Evolutionary conservation across 208 protist species (phyloP).

Genomic region (Trypanosoma congolense): DNA sequence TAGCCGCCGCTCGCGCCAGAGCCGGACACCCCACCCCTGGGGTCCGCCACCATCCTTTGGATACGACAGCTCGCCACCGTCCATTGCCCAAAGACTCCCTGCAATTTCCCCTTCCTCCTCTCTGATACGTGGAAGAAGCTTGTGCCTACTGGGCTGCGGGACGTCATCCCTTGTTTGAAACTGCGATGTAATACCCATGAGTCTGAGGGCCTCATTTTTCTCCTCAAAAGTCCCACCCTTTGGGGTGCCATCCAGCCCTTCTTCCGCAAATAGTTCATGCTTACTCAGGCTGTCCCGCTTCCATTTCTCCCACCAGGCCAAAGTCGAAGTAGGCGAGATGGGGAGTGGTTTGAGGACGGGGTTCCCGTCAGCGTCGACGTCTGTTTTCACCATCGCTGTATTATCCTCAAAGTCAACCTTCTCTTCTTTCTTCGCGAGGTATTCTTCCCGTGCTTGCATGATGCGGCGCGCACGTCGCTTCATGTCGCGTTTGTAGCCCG

Average conservation of each 20-base stretch:
- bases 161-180: conserved; percentile 63
- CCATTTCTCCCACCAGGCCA: conserved; percentile 86
- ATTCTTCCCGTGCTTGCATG: conserved; percentile 87
- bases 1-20: conserved; percentile 80
- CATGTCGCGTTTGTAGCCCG: conserved; percentile 90
- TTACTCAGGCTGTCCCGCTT: conserved; percentile 70
- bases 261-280: conserved; percentile 81
- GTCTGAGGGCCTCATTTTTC: conserved; percentile 78
- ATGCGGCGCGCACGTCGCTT: conserved; percentile 89
- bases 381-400: conserved; percentile 10
- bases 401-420: conserved; percentile 27
- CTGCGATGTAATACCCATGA: conserved; percentile 70
- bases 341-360: conserved; percentile 41
- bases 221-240: conserved; percentile 75
- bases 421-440: conserved; percentile 65
- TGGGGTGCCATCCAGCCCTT: conserved; percentile 75
- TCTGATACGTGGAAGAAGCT: conserved; percentile 62
- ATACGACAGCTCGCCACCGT: conserved; percentile 84
- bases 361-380: conserved; percentile 19
- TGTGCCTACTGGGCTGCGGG: conserved; percentile 42
- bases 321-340: conserved; percentile 47
- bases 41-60: conserved; percentile 76
- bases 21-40: conserved; percentile 76
- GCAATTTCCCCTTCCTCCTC: conserved; percentile 66
- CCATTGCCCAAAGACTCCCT: conserved; percentile 75